Conservation (phyloP, 371 early-diverging fungal genomes). For the Apophysomyces trapeziformis region DNA sequence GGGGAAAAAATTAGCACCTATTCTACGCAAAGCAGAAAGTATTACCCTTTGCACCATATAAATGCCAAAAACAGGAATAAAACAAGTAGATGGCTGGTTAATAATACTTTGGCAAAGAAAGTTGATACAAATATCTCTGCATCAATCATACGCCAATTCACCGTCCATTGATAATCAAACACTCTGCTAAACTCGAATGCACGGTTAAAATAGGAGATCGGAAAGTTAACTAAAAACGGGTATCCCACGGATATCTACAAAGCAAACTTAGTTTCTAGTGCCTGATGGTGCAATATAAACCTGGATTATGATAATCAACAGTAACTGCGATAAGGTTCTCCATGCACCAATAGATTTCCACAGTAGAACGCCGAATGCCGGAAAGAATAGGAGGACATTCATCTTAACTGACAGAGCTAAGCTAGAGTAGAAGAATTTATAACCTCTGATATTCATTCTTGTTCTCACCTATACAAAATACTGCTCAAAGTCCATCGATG, state of each 20-base stretch:
- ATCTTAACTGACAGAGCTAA: slow-evolving; percentile 89
- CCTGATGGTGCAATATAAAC: slow-evolving; percentile 24
- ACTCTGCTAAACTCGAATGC: slow-evolving; percentile 89
- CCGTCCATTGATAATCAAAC: slow-evolving; percentile 91
- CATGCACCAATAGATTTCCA: slow-evolving; percentile 63
- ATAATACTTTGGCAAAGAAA: slow-evolving; percentile 61
- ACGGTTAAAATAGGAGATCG: slow-evolving; percentile 68
- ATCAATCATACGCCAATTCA: slow-evolving; percentile 90
- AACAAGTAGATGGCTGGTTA: slow-evolving; percentile 62
- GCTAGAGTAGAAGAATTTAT: slow-evolving; percentile 43
- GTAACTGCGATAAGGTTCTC: slow-evolving; percentile 52
- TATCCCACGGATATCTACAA: slow-evolving; percentile 61
- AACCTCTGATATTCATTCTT: background rate
- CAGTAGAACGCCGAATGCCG: slow-evolving; percentile 77
- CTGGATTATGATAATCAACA: slow-evolving; percentile 60
- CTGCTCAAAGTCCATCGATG: slow-evolving; percentile 56
- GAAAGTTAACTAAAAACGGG: slow-evolving; percentile 71
- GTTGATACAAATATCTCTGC: slow-evolving; percentile 68
- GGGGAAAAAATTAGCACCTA: slow-evolving; percentile 3
- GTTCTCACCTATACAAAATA: slow-evolving; percentile 64
- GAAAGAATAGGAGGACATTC: slow-evolving; percentile 90
- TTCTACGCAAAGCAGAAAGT: background rate
- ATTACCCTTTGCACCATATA: slow-evolving; percentile 58
- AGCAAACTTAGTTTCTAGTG: background rate
- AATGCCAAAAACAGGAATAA: slow-evolving; percentile 62